Evolutionary conservation across 352 stramenopile genomes (phyloP), one percentile per base, ranked within the genome.

Genomic region (Phytophthora nicotianae): DNA sequence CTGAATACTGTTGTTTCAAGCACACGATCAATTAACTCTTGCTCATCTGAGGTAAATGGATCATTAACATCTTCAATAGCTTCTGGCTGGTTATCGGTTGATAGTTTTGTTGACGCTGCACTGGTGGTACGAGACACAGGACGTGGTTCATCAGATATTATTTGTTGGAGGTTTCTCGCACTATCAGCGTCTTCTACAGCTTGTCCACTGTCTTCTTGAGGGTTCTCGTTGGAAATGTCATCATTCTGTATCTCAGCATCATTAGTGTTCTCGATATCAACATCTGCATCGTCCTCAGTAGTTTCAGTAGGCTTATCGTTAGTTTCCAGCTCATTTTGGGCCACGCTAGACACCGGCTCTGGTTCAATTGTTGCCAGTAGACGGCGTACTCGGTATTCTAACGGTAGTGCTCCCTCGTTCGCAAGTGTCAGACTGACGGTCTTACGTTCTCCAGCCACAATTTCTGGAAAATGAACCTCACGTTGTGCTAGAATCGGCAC

Each of bases 401-500:
- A 63, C 0, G 81, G 74, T 7, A 97, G 58, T 8, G 90, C 89
- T 2, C 88, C 86, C 9, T 79, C 65, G 50, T 97, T 97, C 6
- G 77, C 64, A 3, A 97, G 64, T 9, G 61, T 70, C 16, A 97
- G 43, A 0, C 52, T 43, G 3, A 89, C 55, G 11, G 72, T 81
- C 35, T 74, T 70, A 4, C 72, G 86, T 47, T 97, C 89, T 2
- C 92, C 92, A 20, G 92, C 77, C 7, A 97, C 80, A 3, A 96
- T 74, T 35, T 86, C 77, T 13, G 66, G 58, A 46, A 97, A 97
- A 2, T 35, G 40, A 7, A 98, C 26, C 3, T 49, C 10, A 0
- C 38, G 56, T 10, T 70, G 55, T 5, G 58, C 64, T n/a, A 97
- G 50, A 37, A 81, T 70, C 0, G 91, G 91, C 0, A 93, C 75